Evolutionary conservation across 1,284 basidiomycete genomes (phyloP), one percentile per base, ranked within the genome.

Genomic region (Microbotryum scabiosae): DNA sequence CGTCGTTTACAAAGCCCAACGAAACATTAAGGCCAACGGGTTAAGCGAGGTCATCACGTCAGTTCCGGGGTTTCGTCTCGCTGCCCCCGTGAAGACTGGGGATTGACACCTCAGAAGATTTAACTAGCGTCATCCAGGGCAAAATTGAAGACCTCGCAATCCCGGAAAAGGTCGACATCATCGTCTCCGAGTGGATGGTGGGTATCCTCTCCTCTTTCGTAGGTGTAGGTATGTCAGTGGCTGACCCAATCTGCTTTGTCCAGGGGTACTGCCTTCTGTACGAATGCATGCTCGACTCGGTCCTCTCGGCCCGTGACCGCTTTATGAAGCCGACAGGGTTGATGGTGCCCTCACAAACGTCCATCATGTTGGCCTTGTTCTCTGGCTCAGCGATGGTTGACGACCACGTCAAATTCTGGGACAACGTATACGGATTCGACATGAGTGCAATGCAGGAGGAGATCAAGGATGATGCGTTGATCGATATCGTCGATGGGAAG

Each of bases 151-250:
- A 91, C 47, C 85, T 97, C 60, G 75, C 75, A 9, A 85, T 76
- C 30, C 78, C 86, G 51, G 79, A 82, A 18, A 81, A 88, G 54
- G 92, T 97, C 43, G 93, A 97, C 74, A 82, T 97, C 56, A 91
- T 98, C 73, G 80, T 97, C 54, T 92, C 88, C 32, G 94, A 98
- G 76, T 98, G 94, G 94, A 97, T 97, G 94, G 90, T 71, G 56
- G 61, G 68, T 61, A 62, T 52, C 32, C 2, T 28, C 20, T 45
- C 18, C 9, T 44, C 30, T 45, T 43, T 45, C 48, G 32, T 41
- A 49, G 6, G 21, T 92, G 25, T 53, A 56, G 49, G 60, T 52
- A 53, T 61, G 28, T 59, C 43, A 23, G 23, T 28, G 51, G 26
- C 30, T 49, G 32, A 23, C 53, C 26, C 32, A 8, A 8, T 5